Evolutionary conservation across 805 yeast species (phyloP).

Genomic region (Starmerella stigmatis): DNA sequence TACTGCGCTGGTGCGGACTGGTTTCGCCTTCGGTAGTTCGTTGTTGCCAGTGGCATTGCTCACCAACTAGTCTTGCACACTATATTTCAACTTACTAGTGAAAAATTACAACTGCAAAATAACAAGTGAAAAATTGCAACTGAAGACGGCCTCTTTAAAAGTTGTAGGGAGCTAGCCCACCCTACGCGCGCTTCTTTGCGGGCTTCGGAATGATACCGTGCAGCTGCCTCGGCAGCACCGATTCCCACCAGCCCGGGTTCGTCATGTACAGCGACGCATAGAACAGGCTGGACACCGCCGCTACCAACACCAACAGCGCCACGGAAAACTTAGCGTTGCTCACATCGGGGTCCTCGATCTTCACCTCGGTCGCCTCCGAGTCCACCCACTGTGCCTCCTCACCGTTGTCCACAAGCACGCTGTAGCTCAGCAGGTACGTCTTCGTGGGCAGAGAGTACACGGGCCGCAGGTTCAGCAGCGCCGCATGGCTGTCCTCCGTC

Average conservation of each 20-base stretch:
- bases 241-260: slow-evolving; percentile 22
- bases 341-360: slow-evolving; percentile 53
- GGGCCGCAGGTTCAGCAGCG: neutral
- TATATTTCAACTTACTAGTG: no score
- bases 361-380: slow-evolving; percentile 29
- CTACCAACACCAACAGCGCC: slow-evolving; percentile 44
- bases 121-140: no score
- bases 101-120: no score
- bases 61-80: no score
- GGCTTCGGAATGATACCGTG: slow-evolving; percentile 29
- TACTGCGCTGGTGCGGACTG: no score
- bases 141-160: no score
- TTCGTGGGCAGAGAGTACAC: slow-evolving; percentile 21
- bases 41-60: no score
- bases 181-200: slow-evolving; percentile 4
- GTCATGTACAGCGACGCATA: slow-evolving; percentile 36
- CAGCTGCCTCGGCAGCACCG: slow-evolving; percentile 12
- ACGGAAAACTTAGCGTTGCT: slow-evolving; percentile 54
- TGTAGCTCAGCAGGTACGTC: slow-evolving; percentile 50
- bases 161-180: no score
- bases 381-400: slow-evolving; percentile 21
- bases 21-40: no score
- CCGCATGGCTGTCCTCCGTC: neutral
- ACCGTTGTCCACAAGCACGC: slow-evolving; percentile 31
- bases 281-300: slow-evolving; percentile 40